phyloP scores from a whole-genome alignment of 148 eudicot genomes.

The Nepenthes mirabilis region DNA sequence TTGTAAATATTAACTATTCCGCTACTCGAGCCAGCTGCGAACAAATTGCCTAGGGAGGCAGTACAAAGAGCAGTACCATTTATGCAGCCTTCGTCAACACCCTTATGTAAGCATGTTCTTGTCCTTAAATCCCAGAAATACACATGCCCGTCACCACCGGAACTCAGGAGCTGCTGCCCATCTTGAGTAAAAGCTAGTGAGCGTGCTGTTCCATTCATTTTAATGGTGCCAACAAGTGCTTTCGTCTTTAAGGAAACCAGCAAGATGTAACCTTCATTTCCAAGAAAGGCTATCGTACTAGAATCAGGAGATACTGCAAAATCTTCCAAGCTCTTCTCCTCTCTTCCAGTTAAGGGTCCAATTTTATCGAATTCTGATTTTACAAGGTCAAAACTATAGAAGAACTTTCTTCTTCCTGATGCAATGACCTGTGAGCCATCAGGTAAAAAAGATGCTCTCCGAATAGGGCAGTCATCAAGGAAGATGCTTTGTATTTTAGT shows the following conservation, averaged over 20 bases:
- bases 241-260: constrained; percentile 77
- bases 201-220: constrained; percentile 89
- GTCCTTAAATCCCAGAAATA: constrained; percentile 89
- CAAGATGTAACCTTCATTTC: constrained; percentile 83
- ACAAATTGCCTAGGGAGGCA: constrained; percentile 52
- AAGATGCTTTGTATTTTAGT: constrained; percentile 58
- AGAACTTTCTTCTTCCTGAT: constrained; percentile 82
- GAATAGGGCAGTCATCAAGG: constrained; percentile 73
- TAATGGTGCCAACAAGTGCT: constrained; percentile 74
- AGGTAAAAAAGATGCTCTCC: constrained; percentile 66
- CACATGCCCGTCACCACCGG: constrained; percentile 88
- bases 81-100: constrained; percentile 74
- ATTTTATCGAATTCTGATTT: constrained; percentile 58
- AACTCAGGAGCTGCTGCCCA: constrained; percentile 62
- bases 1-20: constrained; percentile 85
- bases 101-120: constrained; percentile 69
- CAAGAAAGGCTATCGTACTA: constrained; percentile 68
- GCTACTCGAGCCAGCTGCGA: constrained; percentile 76
- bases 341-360: constrained; percentile 79
- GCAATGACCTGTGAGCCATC: constrained; percentile 84
- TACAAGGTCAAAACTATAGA: constrained; percentile 66
- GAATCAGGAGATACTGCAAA: constrained; percentile 96
- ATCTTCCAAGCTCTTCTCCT: constrained; percentile 76
- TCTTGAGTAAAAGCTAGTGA: constrained; percentile 59
- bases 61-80: constrained; percentile 67